Evolutionary conservation across 2,329 filamentous ascomycete genomes (phyloP).

Genomic region (Aotearoamyces nothofagi): DNA sequence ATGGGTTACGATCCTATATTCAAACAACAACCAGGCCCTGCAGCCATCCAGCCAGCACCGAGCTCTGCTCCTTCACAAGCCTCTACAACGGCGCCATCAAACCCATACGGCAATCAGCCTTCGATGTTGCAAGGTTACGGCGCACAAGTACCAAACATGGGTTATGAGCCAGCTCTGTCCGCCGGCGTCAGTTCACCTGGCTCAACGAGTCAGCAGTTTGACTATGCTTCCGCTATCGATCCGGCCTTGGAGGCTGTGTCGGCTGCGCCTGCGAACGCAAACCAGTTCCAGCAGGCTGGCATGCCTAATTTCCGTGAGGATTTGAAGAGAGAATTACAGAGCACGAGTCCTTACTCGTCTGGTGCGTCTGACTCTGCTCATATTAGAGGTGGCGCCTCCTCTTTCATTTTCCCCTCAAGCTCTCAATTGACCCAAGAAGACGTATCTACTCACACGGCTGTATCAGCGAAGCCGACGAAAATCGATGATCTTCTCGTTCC

Average conservation of each 20-base stretch:
- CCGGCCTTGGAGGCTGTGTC: conserved; percentile 41
- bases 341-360: conserved; percentile 20
- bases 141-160: conserved; percentile 10
- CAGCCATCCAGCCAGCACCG: conserved; percentile 57
- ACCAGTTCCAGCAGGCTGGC: conserved; percentile 12
- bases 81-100: conserved; percentile 15
- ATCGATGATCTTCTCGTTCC: conserved; percentile 60
- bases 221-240: conserved; percentile 48
- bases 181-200: conserved; percentile 27
- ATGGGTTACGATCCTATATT: conserved; percentile 80
- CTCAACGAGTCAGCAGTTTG: conserved; percentile 30
- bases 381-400: conserved; percentile 35
- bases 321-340: conserved; percentile 18
- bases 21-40: conserved; percentile 51
- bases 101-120: conserved; percentile 30
- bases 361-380: conserved; percentile 24
- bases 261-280: conserved; percentile 12
- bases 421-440: conserved; percentile 16
- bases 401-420: conserved; percentile 18
- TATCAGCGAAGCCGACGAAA: conserved; percentile 47
- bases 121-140: conserved; percentile 28
- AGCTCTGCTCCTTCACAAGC: conserved; percentile 22
- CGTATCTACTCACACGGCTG: conserved; percentile 27
- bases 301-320: conserved; percentile 14
- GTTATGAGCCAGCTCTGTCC: conserved; percentile 19